Conservation (phyloP, 768 basidiomycete genomes). For the Mycena leptocephala region DNA sequence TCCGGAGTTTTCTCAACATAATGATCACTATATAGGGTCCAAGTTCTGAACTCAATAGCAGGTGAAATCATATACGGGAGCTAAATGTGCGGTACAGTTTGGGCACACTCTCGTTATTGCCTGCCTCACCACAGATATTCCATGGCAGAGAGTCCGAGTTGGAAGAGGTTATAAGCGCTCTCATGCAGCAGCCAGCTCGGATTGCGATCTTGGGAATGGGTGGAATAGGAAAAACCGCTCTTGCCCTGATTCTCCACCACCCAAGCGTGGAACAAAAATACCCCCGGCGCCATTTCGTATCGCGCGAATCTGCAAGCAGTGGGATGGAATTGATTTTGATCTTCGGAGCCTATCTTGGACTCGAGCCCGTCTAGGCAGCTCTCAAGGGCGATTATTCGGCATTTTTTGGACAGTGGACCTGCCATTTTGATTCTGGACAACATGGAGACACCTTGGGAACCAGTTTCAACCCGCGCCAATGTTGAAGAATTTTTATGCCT, state of each 20-base stretch:
- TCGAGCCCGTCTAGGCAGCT: not conserved
- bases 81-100: not conserved
- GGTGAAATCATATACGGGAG: not conserved
- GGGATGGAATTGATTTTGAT: not conserved
- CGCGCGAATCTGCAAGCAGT: not conserved
- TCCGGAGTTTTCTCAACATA: not conserved
- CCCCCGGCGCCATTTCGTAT: not conserved
- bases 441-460: not conserved
- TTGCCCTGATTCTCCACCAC: not conserved
- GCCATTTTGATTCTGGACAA: not conserved
- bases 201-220: not conserved
- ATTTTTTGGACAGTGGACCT: not conserved
- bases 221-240: not conserved
- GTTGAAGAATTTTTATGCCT: not conserved
- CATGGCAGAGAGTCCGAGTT: not conserved
- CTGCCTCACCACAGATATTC: conserved; percentile 1
- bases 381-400: not conserved
- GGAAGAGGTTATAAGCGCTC: not conserved
- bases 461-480: not conserved
- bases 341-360: not conserved
- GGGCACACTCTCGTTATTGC: not conserved
- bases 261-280: not conserved
- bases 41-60: not conserved
- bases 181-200: not conserved
- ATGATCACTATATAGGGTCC: not conserved